A percentile compares a stretch with the other conserved stretches of the same genome.
These are phyloP conservation scores for Ilex asprella DNA, from an alignment of 257 asterid genomes.

Conservation along the genomic window DNA sequence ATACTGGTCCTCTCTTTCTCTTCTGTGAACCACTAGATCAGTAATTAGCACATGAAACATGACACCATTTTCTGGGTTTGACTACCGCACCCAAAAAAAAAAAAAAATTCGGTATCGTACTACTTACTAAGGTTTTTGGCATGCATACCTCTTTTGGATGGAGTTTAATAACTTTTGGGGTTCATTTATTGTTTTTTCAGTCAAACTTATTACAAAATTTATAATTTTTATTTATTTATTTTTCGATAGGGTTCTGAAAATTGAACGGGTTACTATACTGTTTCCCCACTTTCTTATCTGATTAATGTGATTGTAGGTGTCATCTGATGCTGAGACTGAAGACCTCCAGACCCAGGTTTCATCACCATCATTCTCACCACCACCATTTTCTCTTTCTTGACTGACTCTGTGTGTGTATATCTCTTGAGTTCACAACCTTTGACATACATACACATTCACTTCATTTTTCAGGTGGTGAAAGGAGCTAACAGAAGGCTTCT, in stretches of 20 bases:
- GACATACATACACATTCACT: slow-evolving; percentile 1
- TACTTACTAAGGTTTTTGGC: too few relatives aligned
- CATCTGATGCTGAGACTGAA: slow-evolving; percentile 41
- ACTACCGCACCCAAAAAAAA: too few relatives aligned
- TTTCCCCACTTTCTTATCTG: too few relatives aligned
- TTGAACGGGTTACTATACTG: background rate
- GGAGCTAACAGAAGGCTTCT: slow-evolving; percentile 51
- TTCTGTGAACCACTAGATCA: background rate
- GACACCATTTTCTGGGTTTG: too few relatives aligned
- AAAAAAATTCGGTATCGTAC: too few relatives aligned
- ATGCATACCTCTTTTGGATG: too few relatives aligned
- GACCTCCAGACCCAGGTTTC: slow-evolving; percentile 28
- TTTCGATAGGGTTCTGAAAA: background rate
- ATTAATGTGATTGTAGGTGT: slow-evolving; percentile 30
- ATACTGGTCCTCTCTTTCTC: background rate
- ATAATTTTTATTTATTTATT: background rate
- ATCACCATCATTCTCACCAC: too few relatives aligned
- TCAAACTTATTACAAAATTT: too few relatives aligned
- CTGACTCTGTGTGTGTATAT: background rate
- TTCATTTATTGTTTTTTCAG: too few relatives aligned
- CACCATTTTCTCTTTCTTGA: background rate
- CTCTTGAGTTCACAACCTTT: background rate
- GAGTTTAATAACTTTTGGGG: too few relatives aligned
- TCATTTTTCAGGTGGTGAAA: slow-evolving; percentile 40
- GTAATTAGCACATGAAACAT: too few relatives aligned